Percentiles rank a stretch among this genome's conserved stretches.
phyloP scores from a whole-genome alignment of 1,284 basidiomycete genomes.

The Trametes pubescens region DNA sequence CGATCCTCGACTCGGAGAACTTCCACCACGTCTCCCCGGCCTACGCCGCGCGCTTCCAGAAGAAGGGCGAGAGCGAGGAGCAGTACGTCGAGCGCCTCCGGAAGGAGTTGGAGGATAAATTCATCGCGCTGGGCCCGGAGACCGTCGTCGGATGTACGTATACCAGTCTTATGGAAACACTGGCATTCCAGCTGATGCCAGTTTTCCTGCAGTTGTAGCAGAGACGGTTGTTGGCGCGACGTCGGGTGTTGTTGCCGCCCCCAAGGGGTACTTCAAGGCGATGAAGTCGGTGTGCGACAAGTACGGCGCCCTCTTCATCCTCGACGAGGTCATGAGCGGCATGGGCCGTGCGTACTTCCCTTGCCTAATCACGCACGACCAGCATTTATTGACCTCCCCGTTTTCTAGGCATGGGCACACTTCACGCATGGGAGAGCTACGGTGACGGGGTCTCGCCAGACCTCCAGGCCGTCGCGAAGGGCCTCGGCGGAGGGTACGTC shows the following conservation, averaged over 20 bases:
- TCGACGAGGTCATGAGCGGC: slow-evolving; percentile 89
- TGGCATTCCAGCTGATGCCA: not conserved
- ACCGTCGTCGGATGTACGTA: slow-evolving; percentile 80
- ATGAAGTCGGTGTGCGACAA: slow-evolving; percentile 90
- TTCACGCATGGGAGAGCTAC: slow-evolving; percentile 87
- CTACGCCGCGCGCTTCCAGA: slow-evolving; percentile 82
- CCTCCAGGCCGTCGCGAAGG: slow-evolving; percentile 87
- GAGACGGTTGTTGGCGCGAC: slow-evolving; percentile 88
- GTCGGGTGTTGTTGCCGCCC: slow-evolving; percentile 76
- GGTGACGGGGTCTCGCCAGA: slow-evolving; percentile 82
- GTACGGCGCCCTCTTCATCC: slow-evolving; percentile 85
- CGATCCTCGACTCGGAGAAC: slow-evolving; percentile 65
- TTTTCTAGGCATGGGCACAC: slow-evolving; percentile 75
- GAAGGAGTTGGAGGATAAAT: slow-evolving; percentile 85
- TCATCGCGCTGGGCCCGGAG: slow-evolving; percentile 79
- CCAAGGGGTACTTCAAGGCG: slow-evolving; percentile 82
- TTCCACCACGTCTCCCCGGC: slow-evolving; percentile 88
- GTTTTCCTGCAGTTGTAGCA: slow-evolving; percentile 68
- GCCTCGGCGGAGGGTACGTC: slow-evolving; percentile 84
- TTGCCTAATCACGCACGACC: not conserved
- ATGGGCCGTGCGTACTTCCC: slow-evolving; percentile 72
- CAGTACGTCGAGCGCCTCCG: slow-evolving; percentile 79
- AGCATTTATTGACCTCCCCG: not conserved
- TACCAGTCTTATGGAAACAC: not conserved
- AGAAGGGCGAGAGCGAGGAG: slow-evolving; percentile 72